Conservation (phyloP, 495 filamentous ascomycete genomes). For the Chaetomium tenue region DNA sequence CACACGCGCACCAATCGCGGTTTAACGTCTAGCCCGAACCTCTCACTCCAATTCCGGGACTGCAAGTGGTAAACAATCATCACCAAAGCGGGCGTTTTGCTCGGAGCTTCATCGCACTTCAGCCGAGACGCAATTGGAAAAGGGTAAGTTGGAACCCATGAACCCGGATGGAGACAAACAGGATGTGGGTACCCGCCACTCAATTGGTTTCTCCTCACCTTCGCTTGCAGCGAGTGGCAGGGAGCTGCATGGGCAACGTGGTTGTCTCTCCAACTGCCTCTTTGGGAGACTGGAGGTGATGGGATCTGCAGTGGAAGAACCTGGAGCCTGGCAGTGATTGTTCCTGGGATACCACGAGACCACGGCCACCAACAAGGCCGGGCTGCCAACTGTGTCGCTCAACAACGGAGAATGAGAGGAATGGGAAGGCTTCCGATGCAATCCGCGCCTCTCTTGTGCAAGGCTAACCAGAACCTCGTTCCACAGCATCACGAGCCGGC, state of each 20-base stretch:
- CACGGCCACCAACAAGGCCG: background rate
- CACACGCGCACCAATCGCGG: constrained; percentile 10
- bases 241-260: background rate
- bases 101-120: background rate
- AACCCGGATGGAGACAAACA: constrained; percentile 1
- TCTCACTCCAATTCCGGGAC: constrained; percentile 7
- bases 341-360: background rate
- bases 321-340: too few relatives aligned
- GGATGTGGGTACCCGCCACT: background rate
- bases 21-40: background rate
- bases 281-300: background rate
- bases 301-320: background rate
- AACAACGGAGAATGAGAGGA: too few relatives aligned
- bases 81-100: background rate
- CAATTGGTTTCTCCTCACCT: background rate
- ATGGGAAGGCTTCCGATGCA: too few relatives aligned
- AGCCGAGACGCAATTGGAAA: background rate
- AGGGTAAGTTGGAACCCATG: background rate
- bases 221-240: background rate
- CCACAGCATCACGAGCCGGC: background rate
- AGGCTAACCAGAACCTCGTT: background rate
- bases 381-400: background rate
- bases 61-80: background rate
- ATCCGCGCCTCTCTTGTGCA: background rate
- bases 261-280: constrained; percentile 10